phyloP scores from a whole-genome alignment of 2,329 filamentous ascomycete species.

The Zalaria sp. region DNA sequence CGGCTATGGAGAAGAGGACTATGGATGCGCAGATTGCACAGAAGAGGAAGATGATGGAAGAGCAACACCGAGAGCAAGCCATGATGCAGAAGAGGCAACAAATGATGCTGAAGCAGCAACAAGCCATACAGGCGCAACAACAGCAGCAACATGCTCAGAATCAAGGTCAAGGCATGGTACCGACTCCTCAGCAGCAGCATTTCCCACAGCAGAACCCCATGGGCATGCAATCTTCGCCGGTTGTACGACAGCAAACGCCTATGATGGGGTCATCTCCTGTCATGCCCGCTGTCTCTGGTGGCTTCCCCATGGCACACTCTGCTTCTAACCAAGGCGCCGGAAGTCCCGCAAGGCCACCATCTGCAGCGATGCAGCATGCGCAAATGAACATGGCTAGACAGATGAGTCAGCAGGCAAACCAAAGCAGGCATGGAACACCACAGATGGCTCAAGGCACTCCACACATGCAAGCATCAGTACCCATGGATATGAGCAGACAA shows the following conservation, averaged over 20 bases:
- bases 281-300: conserved; percentile 18
- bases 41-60: conserved; percentile 20
- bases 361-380: conserved; percentile 38
- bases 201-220: conserved; percentile 33
- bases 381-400: conserved; percentile 21
- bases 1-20: conserved; percentile 19
- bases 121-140: conserved; percentile 29
- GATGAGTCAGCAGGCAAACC: conserved; percentile 21
- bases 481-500: conserved; percentile 15
- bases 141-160: conserved; percentile 27
- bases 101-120: conserved; percentile 13
- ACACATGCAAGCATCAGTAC: conserved; percentile 18
- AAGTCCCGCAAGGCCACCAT: conserved; percentile 53
- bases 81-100: conserved; percentile 34
- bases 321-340: conserved; percentile 51
- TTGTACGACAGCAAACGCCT: conserved; percentile 30
- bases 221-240: conserved; percentile 50
- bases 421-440: conserved; percentile 20
- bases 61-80: conserved; percentile 12
- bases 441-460: conserved; percentile 24
- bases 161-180: conserved; percentile 30
- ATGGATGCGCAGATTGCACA: conserved; percentile 21
- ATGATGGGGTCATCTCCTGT: conserved; percentile 31
- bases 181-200: conserved; percentile 31
- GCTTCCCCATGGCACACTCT: conserved; percentile 40